Evolutionary conservation across 1,284 basidiomycete species (phyloP).

Genomic region (Ustilago bromivora): DNA sequence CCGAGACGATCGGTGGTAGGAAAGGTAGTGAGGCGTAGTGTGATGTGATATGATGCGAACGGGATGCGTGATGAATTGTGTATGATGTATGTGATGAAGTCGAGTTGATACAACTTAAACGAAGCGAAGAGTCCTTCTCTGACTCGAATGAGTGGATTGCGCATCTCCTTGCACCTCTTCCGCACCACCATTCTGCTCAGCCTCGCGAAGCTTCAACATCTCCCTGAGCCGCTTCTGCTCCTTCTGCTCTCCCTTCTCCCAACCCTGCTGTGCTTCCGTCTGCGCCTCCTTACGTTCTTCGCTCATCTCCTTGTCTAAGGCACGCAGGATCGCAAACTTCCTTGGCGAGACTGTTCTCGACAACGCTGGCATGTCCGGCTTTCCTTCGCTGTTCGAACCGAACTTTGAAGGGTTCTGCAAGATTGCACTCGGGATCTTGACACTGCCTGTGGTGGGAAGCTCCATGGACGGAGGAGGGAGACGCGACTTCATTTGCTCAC

Average conservation of each 20-base stretch:
- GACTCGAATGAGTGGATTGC: constrained; percentile 33
- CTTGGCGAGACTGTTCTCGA: constrained; percentile 24
- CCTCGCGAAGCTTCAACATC: constrained; percentile 23
- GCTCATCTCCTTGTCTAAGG: constrained; percentile 38
- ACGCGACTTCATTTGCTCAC: constrained; percentile 19
- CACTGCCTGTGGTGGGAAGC: constrained; percentile 23
- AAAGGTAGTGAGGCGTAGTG: background rate
- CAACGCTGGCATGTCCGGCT: constrained; percentile 27
- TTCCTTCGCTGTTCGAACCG: constrained; percentile 1
- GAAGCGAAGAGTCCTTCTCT: constrained; percentile 32
- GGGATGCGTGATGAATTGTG: background rate
- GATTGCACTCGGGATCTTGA: constrained; percentile 12
- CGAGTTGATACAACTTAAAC: constrained; percentile 14
- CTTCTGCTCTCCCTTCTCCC: constrained; percentile 29
- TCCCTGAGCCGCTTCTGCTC: constrained; percentile 26
- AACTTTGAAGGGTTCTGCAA: constrained; percentile 18
- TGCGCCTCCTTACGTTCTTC: constrained; percentile 31
- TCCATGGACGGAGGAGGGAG: constrained; percentile 39
- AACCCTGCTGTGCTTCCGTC: constrained; percentile 33
- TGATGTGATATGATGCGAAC: background rate
- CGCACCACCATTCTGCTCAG: background rate
- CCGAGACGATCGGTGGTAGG: background rate
- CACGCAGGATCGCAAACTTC: constrained; percentile 27
- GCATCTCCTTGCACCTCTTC: constrained; percentile 13
- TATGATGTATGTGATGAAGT: background rate